phyloP scores from a whole-genome alignment of 2,329 filamentous ascomycete genomes.

The Calonectria hawksworthii region DNA sequence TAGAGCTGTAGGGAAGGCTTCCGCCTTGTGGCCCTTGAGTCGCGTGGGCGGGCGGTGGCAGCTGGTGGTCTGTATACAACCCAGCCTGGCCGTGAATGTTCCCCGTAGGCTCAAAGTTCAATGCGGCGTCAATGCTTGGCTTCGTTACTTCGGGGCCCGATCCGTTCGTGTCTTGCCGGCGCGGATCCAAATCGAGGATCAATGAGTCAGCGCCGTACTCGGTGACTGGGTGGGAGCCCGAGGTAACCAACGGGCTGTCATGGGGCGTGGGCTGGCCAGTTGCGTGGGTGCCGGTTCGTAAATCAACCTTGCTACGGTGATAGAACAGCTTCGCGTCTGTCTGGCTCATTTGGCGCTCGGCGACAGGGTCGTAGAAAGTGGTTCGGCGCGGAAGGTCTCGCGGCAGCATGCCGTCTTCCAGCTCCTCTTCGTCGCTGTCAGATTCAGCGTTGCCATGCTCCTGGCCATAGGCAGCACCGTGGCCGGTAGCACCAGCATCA shows the following conservation, averaged over 20 bases:
- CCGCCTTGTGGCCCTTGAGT: conserved; percentile 28
- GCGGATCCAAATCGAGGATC: conserved; percentile 47
- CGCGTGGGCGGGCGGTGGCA: conserved; percentile 18
- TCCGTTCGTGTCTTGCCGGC: conserved; percentile 35
- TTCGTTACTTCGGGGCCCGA: conserved; percentile 56
- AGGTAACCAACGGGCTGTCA: conserved; percentile 61
- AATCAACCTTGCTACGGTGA: conserved; percentile 83
- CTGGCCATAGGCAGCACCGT: conserved; percentile 41
- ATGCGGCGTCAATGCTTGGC: conserved; percentile 31
- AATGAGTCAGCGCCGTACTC: conserved; percentile 55
- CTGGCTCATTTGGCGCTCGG: conserved; percentile 94
- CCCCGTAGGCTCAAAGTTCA: conserved; percentile 28
- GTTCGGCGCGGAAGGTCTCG: conserved; percentile 78
- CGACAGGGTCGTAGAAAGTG: conserved; percentile 92
- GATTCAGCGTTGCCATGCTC: conserved; percentile 38
- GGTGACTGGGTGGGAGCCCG: conserved; percentile 51
- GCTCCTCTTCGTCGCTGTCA: conserved; percentile 47
- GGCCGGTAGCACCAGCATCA: conserved; percentile 40
- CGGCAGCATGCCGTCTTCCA: conserved; percentile 70
- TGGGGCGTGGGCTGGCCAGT: conserved; percentile 60
- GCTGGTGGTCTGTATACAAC: conserved; percentile 23
- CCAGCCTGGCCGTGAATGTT: conserved; percentile 29
- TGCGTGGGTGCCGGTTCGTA: conserved; percentile 53
- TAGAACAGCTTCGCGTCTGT: conserved; percentile 97
- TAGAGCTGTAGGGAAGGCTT: conserved; percentile 35